Conservation (phyloP, 768 basidiomycete genomes). For the Austroboletus festivus region DNA sequence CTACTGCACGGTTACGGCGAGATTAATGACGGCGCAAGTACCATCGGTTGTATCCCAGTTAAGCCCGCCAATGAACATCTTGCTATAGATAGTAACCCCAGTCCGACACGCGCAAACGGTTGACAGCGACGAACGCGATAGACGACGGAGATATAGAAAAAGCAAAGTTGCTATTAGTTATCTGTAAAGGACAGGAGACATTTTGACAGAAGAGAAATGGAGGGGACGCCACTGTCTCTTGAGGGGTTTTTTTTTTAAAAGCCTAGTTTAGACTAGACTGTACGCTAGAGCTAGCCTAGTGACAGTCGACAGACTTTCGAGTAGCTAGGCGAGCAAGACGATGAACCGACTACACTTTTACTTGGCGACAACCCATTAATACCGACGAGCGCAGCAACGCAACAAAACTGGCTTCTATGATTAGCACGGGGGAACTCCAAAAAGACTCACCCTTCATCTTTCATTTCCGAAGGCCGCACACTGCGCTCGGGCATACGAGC, state of each 20-base stretch:
- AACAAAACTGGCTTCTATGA: slow-evolving; percentile 4
- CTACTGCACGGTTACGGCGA: slow-evolving; percentile 38
- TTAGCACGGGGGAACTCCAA: slow-evolving; percentile 9
- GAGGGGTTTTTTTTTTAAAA: slow-evolving; percentile 53
- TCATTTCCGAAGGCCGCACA: slow-evolving; percentile 86
- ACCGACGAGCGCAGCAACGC: slow-evolving; percentile 19
- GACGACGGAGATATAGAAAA: slow-evolving; percentile 34
- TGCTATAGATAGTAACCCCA: slow-evolving; percentile 56
- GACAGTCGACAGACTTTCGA: slow-evolving; percentile 58
- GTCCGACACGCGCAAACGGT: slow-evolving; percentile 24
- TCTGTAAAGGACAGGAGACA: slow-evolving; percentile 62
- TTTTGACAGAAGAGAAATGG: slow-evolving; percentile 56
- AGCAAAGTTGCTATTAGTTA: slow-evolving; percentile 75
- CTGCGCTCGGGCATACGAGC: slow-evolving; percentile 54
- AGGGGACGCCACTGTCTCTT: slow-evolving; percentile 72
- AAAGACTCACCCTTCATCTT: slow-evolving; percentile 93
- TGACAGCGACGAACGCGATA: slow-evolving; percentile 25
- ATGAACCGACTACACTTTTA: slow-evolving; percentile 41
- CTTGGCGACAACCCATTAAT: slow-evolving; percentile 27
- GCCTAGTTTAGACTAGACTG: slow-evolving; percentile 79
- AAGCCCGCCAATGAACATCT: slow-evolving; percentile 99
- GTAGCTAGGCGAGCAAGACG: slow-evolving; percentile 41
- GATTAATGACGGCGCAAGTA: slow-evolving; percentile 48
- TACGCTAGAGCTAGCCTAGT: slow-evolving; percentile 77
- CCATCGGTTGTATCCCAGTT: slow-evolving; percentile 99